phyloP scores from a whole-genome alignment of 2,329 filamentous ascomycete genomes.

The Aspergillus amoenus region DNA sequence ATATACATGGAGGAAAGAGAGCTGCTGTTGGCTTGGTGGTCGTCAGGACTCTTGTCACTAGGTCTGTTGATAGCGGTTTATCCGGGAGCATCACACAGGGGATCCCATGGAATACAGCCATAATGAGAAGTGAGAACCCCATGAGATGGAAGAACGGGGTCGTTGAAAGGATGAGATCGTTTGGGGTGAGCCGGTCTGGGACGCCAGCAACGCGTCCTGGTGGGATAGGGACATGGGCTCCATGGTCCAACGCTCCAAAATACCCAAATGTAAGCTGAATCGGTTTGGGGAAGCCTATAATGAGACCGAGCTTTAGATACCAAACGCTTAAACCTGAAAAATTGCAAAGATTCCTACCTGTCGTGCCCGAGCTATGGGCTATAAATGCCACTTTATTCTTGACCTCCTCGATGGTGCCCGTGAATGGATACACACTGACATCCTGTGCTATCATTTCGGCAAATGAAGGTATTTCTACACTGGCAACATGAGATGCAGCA shows the following conservation, averaged over 20 bases:
- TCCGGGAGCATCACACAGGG: constrained; percentile 94
- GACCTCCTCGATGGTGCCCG: background rate
- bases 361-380: constrained; percentile 10
- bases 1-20: background rate
- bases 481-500: background rate
- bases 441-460: background rate
- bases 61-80: constrained; percentile 39
- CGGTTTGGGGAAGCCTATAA: constrained; percentile 5
- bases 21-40: background rate
- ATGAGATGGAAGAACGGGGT: constrained; percentile 12
- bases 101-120: constrained; percentile 86
- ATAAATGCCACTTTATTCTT: constrained; percentile 18
- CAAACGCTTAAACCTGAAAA: background rate
- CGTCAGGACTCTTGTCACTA: background rate
- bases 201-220: background rate
- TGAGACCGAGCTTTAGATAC: background rate
- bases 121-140: constrained; percentile 57
- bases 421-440: background rate
- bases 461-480: background rate
- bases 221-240: background rate
- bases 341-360: background rate
- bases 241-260: background rate
- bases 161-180: background rate
- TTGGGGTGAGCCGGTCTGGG: background rate
- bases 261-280: constrained; percentile 3